Evolutionary conservation across 768 basidiomycete genomes (phyloP), one percentile per base, ranked within the genome.

Genomic region (Hericium rajendrae): DNA sequence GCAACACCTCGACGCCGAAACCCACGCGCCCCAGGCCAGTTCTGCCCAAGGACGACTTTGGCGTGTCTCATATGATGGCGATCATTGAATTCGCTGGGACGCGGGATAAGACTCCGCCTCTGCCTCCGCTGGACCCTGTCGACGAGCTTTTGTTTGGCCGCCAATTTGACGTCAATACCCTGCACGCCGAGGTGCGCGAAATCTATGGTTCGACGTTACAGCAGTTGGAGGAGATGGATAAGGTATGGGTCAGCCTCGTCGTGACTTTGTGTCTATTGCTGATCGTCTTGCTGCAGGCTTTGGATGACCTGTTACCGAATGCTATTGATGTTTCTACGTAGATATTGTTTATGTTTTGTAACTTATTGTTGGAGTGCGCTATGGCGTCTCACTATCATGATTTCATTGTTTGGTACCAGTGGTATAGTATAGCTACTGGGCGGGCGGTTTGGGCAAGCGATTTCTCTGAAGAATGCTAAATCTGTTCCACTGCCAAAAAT

Each of bases 11-110:
- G 39, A 77, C 73, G 57, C 67, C 73, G 1, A 71, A 72, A 43
- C 70, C 71, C 18, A 59, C 60, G 51, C 81, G 75, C 28, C 60
- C 62, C 60, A 78, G 71, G 48, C 74, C 77, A 38, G 67, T 80
- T 46, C 70, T 86, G 51, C 81, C 81, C n/a, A 79, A 77, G 59
- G 84, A 94, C 66, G 91, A 94, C 68, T 94, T 94, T 71, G 94
- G 94, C 2, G 74, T 95, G 24, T 72, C 81, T 8, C 78, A 84
- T 53, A 93, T 97, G 90, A 79, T 97, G 79, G 86, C 90, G 24
- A 77, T 94, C 46, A 92, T 97, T 56, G 86, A 93, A 69, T 78
- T 79, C 39, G 83, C 82, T 24, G 67, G 69, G 41, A 65, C 73
- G 54, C 64, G 68, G 37, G 74, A 70, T 57, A 68, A 66, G 52